Evolutionary conservation across 164 flowering plant species (phyloP).

Genomic region (Echeveria elegans): DNA sequence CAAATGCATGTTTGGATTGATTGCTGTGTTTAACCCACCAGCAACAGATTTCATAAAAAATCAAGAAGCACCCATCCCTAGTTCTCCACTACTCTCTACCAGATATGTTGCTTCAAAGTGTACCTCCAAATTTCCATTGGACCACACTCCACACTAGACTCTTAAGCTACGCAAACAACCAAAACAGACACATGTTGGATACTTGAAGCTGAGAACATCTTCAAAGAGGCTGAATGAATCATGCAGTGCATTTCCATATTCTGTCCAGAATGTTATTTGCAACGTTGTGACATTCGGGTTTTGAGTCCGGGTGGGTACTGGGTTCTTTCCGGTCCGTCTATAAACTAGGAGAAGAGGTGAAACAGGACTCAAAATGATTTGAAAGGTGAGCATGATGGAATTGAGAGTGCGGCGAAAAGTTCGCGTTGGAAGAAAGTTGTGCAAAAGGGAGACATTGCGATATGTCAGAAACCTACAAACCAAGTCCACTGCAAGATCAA

Average conservation of each 20-base stretch:
- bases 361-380: too few relatives aligned
- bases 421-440: constrained; percentile 81
- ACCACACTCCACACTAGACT: not conserved
- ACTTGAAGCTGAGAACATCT: not conserved
- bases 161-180: not conserved
- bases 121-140: not conserved
- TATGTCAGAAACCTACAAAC: constrained; percentile 90
- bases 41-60: not conserved
- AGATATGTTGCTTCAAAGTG: not conserved
- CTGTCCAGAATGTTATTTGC: not conserved
- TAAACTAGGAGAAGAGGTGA: too few relatives aligned
- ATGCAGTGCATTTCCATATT: not conserved
- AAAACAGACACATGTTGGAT: not conserved
- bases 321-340: constrained; percentile 56
- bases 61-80: not conserved
- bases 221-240: too few relatives aligned
- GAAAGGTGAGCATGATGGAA: too few relatives aligned
- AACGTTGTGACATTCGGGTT: constrained; percentile 27
- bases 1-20: not conserved
- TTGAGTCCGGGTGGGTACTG: constrained; percentile 89
- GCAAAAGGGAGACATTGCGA: constrained; percentile 62
- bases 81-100: too few relatives aligned
- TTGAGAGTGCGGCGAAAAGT: constrained; percentile 43
- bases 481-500: constrained; percentile 63
- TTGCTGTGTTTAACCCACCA: not conserved